Percentiles rank a stretch among this genome's conserved stretches.
phyloP scores from a whole-genome alignment of 257 asterid species.

The Solanum ahanhuiri region DNA sequence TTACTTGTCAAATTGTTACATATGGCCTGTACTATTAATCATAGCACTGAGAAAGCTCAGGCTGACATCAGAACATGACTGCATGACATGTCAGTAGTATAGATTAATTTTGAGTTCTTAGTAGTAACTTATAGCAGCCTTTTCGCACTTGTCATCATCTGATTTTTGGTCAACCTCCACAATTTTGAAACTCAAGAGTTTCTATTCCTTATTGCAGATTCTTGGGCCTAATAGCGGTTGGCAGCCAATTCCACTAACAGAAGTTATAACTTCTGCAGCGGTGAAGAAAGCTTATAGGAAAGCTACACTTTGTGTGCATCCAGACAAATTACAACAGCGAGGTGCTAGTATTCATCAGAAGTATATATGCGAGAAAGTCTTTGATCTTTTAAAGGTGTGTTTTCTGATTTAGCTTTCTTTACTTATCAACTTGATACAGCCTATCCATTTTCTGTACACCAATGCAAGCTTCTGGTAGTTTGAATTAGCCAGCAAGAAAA shows the following conservation, averaged over 20 bases:
- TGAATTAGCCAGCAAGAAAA: not conserved
- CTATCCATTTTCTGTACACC: not conserved
- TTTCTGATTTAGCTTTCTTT: not conserved
- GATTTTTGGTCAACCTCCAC: not conserved
- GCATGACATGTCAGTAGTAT: not conserved
- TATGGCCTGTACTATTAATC: not conserved
- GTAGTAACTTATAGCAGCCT: not conserved
- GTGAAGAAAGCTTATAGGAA: slow-evolving; percentile 84
- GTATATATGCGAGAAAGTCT: slow-evolving; percentile 88
- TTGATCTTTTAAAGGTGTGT: slow-evolving; percentile 88
- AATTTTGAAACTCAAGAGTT: not conserved
- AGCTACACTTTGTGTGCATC: slow-evolving; percentile 94
- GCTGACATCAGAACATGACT: not conserved
- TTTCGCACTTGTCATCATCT: not conserved
- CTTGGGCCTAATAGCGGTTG: slow-evolving; percentile 89
- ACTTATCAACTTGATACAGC: not conserved
- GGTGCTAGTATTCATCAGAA: slow-evolving; percentile 92
- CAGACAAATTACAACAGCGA: slow-evolving; percentile 94
- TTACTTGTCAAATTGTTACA: not conserved
- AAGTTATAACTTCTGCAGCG: slow-evolving; percentile 74
- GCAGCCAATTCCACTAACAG: slow-evolving; percentile 88
- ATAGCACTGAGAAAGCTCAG: not conserved
- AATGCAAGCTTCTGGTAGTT: not conserved
- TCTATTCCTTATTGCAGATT: slow-evolving; percentile 40
- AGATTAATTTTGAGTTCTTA: not conserved